Evolutionary conservation across 2,329 filamentous ascomycete species (phyloP).

Genomic region (Lecanicillium sp.): DNA sequence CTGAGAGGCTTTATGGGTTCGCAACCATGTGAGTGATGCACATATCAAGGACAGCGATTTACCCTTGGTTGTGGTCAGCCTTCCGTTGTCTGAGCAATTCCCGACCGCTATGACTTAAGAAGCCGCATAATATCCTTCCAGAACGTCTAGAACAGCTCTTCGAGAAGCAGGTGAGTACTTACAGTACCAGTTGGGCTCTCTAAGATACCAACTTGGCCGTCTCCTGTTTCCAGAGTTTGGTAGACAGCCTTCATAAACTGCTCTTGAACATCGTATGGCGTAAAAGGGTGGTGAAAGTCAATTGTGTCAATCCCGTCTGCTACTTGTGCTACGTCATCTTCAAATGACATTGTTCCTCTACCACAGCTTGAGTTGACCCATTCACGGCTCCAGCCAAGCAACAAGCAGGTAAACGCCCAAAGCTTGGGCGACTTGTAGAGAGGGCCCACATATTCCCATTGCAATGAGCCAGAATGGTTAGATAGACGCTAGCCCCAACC

Average conservation of each 20-base stretch:
- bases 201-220: slow-evolving; percentile 77
- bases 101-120: too few relatives aligned
- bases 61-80: slow-evolving; percentile 41
- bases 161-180: slow-evolving; percentile 14
- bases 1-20: slow-evolving; percentile 61
- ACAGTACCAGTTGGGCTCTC: slow-evolving; percentile 86
- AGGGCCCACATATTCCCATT: background rate
- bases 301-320: slow-evolving; percentile 21
- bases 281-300: slow-evolving; percentile 80
- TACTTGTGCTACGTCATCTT: slow-evolving; percentile 12
- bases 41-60: slow-evolving; percentile 92
- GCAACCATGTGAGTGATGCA: slow-evolving; percentile 83
- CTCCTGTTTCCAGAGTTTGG: slow-evolving; percentile 59
- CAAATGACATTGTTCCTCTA: slow-evolving; percentile 12
- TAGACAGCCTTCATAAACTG: slow-evolving; percentile 85
- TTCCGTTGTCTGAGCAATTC: background rate
- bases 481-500: background rate
- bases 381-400: background rate
- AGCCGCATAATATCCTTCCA: too few relatives aligned
- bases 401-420: slow-evolving; percentile 2
- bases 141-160: too few relatives aligned
- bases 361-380: background rate
- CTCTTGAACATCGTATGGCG: slow-evolving; percentile 79
- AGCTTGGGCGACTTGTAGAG: background rate
- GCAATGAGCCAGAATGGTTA: background rate